phyloP scores from a whole-genome alignment of 2,329 filamentous ascomycete genomes.

The Colletotrichum liriopes region DNA sequence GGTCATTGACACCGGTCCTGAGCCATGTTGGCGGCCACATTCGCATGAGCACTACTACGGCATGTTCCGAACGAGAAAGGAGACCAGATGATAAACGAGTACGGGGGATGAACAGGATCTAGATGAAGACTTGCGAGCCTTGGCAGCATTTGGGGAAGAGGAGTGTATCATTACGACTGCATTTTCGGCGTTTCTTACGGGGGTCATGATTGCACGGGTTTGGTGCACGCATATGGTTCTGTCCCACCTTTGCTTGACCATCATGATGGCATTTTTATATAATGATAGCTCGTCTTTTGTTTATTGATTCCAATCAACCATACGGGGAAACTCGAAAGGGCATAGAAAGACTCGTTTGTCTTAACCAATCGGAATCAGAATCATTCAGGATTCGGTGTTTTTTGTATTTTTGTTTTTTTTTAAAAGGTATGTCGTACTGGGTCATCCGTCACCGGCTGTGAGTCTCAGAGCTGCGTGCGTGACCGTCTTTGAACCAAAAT shows the following conservation, averaged over 20 bases:
- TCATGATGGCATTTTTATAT: not conserved
- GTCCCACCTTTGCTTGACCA: not conserved
- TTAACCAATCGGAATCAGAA: too few relatives aligned
- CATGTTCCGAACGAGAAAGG: not conserved
- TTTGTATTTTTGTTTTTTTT: not conserved
- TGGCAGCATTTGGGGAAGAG: not conserved
- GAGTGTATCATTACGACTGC: not conserved
- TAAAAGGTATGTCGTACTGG: not conserved
- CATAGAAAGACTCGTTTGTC: not conserved
- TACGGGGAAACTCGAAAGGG: not conserved
- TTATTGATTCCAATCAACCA: not conserved
- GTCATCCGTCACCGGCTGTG: not conserved
- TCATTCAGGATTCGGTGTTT: not conserved
- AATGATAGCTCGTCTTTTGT: not conserved
- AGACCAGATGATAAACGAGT: not conserved
- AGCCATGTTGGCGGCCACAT: not conserved
- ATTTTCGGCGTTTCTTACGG: conserved; percentile 4
- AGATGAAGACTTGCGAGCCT: not conserved
- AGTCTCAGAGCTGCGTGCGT: not conserved
- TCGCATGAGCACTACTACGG: not conserved
- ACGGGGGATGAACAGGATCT: not conserved
- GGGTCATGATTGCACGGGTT: not conserved
- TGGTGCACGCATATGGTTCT: not conserved
- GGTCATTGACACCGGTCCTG: not conserved
- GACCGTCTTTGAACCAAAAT: not conserved